Base-by-base conservation (phyloP, 106 monocot genomes). In the Posidonia australis region DNA sequence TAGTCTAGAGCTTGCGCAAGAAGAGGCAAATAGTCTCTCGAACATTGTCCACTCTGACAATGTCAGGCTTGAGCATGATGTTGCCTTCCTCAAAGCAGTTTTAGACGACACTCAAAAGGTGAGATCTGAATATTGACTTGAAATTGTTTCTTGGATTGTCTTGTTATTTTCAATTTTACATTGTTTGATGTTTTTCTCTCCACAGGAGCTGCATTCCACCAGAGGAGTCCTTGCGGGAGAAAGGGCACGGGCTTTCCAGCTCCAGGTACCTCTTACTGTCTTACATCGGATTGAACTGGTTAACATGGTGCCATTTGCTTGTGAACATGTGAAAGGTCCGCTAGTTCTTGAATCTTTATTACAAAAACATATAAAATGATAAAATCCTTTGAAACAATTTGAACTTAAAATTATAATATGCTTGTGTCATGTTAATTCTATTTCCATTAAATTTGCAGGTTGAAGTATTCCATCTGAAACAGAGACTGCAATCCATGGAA, bases 21-120 rank as follows among this genome's bases (percentile, higher is more conserved):
- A 98, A 62, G 96, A 98, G 63, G 74, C 87, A 36, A 98, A 87
- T 66, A 90, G 70, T 51, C 75, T 90, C 16, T 98, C 96, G n/a
- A 90, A 98, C 51, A 75, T 82, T 3, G 87, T 87, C 41, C 96
- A 98, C 22, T 73, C 86, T 26, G 87, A 91, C 57, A 98, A 98
- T 64, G 90, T 98, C 21, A 69, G 76, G 58, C 87, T 98, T 49
- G 96, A 98, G 67, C 96, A 90, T 58, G 90, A 98, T 68, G 96
- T 98, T 10, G 96, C 96, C 24, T 98, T 87, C 69, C 78, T 98
- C 5, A 98, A 98, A 76, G 96, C 96, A 11, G 70, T 96, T 70
- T 58, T 96, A 49, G 90, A 96, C 63, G 90, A 90, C 60, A 96
- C 90, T 43, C 87, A 90, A 67, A 96, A 96, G 84, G 96, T 84